Evolutionary conservation across 2,329 filamentous ascomycete species (phyloP).

Genomic region (Penicillium sp.): DNA sequence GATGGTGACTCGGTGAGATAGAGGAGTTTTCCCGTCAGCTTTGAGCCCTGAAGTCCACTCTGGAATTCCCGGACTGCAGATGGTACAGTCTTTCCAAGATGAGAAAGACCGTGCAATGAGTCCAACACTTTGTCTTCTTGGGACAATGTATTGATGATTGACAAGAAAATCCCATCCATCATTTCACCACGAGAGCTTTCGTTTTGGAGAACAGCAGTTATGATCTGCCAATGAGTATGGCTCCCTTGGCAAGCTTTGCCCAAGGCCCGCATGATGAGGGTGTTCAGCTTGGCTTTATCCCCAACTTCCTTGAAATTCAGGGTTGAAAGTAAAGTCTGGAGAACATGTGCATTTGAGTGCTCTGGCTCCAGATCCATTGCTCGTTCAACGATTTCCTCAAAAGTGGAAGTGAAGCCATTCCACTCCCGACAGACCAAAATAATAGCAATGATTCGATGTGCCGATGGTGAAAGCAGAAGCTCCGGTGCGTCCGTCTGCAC

Average conservation of each 20-base stretch:
- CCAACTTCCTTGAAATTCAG: slow-evolving; percentile 36
- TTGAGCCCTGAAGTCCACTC: slow-evolving; percentile 43
- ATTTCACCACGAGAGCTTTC: slow-evolving; percentile 30
- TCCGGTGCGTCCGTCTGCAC: slow-evolving; percentile 51
- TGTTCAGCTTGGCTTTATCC: slow-evolving; percentile 31
- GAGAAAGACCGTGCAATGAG: slow-evolving; percentile 43
- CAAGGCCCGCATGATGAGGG: slow-evolving; percentile 34
- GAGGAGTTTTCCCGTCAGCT: slow-evolving; percentile 49
- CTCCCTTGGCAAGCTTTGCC: slow-evolving; percentile 34
- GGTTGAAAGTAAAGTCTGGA: slow-evolving; percentile 37
- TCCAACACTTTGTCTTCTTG: slow-evolving; percentile 33
- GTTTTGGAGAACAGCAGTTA: slow-evolving; percentile 38
- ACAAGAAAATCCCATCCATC: slow-evolving; percentile 33
- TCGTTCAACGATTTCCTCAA: slow-evolving; percentile 34
- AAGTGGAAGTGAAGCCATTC: slow-evolving; percentile 37
- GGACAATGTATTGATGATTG: slow-evolving; percentile 40
- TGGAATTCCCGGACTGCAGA: slow-evolving; percentile 42
- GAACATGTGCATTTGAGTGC: slow-evolving; percentile 29
- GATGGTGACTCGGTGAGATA: slow-evolving; percentile 50
- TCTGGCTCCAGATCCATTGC: slow-evolving; percentile 31
- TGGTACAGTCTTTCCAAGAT: slow-evolving; percentile 39
- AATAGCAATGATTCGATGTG: slow-evolving; percentile 58
- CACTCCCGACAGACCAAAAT: slow-evolving; percentile 52
- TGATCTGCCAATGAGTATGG: slow-evolving; percentile 35
- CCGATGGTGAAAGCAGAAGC: slow-evolving; percentile 64